Conservation (phyloP, 148 eudicot species). For the Tetragonia tetragonoides region DNA sequence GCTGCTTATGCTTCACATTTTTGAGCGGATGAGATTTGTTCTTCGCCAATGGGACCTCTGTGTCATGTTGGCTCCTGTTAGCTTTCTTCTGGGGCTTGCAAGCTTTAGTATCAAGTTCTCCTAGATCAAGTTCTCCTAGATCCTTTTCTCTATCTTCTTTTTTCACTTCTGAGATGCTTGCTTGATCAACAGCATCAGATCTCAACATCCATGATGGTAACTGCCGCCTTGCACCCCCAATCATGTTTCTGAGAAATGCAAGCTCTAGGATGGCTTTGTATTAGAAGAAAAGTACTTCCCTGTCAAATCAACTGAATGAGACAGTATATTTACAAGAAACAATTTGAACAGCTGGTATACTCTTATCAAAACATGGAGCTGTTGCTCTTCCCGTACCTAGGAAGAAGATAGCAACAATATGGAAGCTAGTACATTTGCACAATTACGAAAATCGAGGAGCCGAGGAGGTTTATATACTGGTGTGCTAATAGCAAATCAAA, state of each 20-base stretch:
- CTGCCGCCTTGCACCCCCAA: constrained; percentile 41
- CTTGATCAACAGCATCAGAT: constrained; percentile 30
- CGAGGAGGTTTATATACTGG: too few species aligned
- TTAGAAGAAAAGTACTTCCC: constrained; percentile 8
- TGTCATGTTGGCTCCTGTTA: constrained; percentile 9
- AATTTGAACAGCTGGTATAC: background rate
- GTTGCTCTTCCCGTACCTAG: background rate
- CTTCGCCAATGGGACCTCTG: constrained; percentile 20
- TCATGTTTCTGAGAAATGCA: constrained; percentile 13
- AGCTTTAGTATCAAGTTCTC: constrained; percentile 22
- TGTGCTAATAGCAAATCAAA: too few species aligned
- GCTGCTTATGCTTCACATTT: constrained; percentile 29
- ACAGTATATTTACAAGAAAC: background rate
- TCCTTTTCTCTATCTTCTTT: constrained; percentile 21
- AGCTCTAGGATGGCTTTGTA: background rate
- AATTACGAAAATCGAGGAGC: too few species aligned
- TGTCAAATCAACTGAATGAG: background rate
- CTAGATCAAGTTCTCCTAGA: constrained; percentile 22
- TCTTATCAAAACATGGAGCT: background rate
- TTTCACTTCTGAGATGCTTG: constrained; percentile 25
- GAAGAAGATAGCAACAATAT: background rate
- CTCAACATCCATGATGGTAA: constrained; percentile 76
- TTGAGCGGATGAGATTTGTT: constrained; percentile 22
- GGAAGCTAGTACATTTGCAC: background rate
- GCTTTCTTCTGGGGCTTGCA: constrained; percentile 18